These are phyloP conservation scores for Epichloe aotearoae DNA, from an alignment of 2,329 filamentous ascomycete genomes.

Conservation along the genomic window DNA sequence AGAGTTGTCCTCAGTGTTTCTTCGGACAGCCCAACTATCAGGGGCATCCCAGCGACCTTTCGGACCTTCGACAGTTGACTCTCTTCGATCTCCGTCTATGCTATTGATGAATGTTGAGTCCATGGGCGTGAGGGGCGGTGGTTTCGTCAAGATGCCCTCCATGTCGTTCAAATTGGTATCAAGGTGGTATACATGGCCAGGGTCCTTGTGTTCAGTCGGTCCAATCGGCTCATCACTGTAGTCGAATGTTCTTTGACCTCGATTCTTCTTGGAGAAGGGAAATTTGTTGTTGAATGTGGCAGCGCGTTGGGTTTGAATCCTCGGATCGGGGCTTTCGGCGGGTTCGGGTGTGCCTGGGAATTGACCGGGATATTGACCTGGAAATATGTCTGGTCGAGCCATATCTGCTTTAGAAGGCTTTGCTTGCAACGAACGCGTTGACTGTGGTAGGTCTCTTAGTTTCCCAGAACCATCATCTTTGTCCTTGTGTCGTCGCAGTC, in stretches of 20 bases:
- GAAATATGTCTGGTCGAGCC: slow-evolving; percentile 23
- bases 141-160: slow-evolving; percentile 74
- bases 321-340: slow-evolving; percentile 18
- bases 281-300: slow-evolving; percentile 50
- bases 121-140: slow-evolving; percentile 57
- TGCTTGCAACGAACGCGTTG: slow-evolving; percentile 37
- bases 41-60: slow-evolving; percentile 77
- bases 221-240: slow-evolving; percentile 46
- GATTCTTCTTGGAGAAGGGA: slow-evolving; percentile 45
- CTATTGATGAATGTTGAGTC: slow-evolving; percentile 38
- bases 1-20: slow-evolving; percentile 52
- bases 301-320: slow-evolving; percentile 21
- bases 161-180: slow-evolving; percentile 85
- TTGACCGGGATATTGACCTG: slow-evolving; percentile 19
- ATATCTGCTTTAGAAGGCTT: slow-evolving; percentile 37
- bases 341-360: slow-evolving; percentile 16
- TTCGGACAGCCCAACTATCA: slow-evolving; percentile 90
- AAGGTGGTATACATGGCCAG: slow-evolving; percentile 56
- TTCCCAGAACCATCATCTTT: slow-evolving; percentile 38
- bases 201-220: slow-evolving; percentile 44
- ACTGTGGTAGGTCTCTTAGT: slow-evolving; percentile 36
- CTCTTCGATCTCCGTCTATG: slow-evolving; percentile 29
- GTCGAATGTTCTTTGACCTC: slow-evolving; percentile 32
- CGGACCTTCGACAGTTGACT: slow-evolving; percentile 21
- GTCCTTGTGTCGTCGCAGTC: slow-evolving; percentile 37